Evolutionary conservation across 371 early-diverging fungal species (phyloP), one percentile per base, ranked within the genome.

Genomic region (Modicella reniformis): DNA sequence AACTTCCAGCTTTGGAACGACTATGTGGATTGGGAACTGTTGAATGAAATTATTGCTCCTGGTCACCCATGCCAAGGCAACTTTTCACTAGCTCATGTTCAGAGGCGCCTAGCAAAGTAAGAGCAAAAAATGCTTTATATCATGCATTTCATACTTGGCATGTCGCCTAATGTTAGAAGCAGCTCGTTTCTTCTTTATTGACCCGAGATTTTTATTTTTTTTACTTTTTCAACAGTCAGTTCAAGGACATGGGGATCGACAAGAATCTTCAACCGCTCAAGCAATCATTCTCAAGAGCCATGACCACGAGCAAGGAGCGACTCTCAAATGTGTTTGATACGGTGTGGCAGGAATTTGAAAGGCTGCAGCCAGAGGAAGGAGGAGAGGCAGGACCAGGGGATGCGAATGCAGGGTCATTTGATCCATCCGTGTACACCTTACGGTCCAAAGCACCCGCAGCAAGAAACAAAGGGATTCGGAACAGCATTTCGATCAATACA

Each of bases 1-100:
- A 91, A 89, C 64, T 94, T 89, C 65, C 82, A 81, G 52, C 79
- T 90, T 23, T 94, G 93, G 94, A 84, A 88, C 51, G 84, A 84
- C 17, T 82, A 75, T 66, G 88, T 89, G 34, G 90, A 88, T 72
- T 86, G 88, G 74, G 89, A 90, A 67, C 86, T 89, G 67, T 83
- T 77, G 51, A 72, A 86, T 56, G 90, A 87, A 58, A 87, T 89
- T 61, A 84, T 88, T 0, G 87, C 85, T n/a, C 90, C 93, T 32
- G 89, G 90, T 63, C 91, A 91, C 80, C 90, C 90, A 8, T 88
- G 89, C 44, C 87, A 87, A 74, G 91, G 91, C 32, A 84, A 86
- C 54, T 76, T 89, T 23, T 86, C 90, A 3, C 82, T 92, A 17
- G 81, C 75, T 0, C 88, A 87, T 54, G 83, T 92, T 44, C 90